A percentile compares a stretch with the other conserved stretches of the same genome.
phyloP scores from a whole-genome alignment of 1,284 basidiomycete genomes.

The Moniliophthora roreri region DNA sequence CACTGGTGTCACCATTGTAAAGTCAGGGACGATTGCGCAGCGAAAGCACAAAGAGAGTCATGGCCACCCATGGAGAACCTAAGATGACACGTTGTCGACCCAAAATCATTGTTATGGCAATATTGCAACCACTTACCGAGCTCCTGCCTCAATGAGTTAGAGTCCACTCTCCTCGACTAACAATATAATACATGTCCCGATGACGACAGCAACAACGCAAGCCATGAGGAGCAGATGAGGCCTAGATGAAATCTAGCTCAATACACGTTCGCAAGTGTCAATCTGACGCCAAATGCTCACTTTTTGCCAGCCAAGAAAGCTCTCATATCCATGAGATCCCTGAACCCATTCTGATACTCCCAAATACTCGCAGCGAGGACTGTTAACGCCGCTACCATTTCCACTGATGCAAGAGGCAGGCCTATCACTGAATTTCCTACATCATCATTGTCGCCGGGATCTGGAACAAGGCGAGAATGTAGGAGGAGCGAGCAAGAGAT shows the following conservation, averaged over 20 bases:
- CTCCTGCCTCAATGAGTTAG: background rate
- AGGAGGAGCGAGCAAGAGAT: slow-evolving; percentile 65
- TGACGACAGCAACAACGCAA: slow-evolving; percentile 45
- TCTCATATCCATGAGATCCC: slow-evolving; percentile 53
- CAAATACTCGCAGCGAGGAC: slow-evolving; percentile 56
- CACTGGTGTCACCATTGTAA: too few species aligned
- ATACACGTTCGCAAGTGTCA: slow-evolving; percentile 10
- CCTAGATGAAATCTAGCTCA: slow-evolving; percentile 28
- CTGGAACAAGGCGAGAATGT: slow-evolving; percentile 54
- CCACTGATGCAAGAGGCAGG: slow-evolving; percentile 41
- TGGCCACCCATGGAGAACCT: too few species aligned
- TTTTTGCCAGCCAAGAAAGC: slow-evolving; percentile 60
- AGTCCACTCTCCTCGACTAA: slow-evolving; percentile 26
- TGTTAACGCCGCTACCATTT: slow-evolving; percentile 50
- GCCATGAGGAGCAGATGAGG: slow-evolving; percentile 53
- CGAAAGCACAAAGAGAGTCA: too few species aligned
- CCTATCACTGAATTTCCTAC: slow-evolving; percentile 20
- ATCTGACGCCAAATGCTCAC: slow-evolving; percentile 36
- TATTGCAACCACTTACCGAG: background rate
- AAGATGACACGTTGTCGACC: too few species aligned
- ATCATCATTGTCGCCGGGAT: slow-evolving; percentile 15
- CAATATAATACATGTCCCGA: slow-evolving; percentile 51
- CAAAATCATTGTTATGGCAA: too few species aligned
- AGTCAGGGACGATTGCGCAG: too few species aligned
- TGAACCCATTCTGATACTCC: slow-evolving; percentile 61